A percentile compares a stretch with the other conserved stretches of the same genome.
Evolutionary conservation across 805 yeast species (phyloP).

Genomic region (Schwanniomyces pseudopolymorphus): DNA sequence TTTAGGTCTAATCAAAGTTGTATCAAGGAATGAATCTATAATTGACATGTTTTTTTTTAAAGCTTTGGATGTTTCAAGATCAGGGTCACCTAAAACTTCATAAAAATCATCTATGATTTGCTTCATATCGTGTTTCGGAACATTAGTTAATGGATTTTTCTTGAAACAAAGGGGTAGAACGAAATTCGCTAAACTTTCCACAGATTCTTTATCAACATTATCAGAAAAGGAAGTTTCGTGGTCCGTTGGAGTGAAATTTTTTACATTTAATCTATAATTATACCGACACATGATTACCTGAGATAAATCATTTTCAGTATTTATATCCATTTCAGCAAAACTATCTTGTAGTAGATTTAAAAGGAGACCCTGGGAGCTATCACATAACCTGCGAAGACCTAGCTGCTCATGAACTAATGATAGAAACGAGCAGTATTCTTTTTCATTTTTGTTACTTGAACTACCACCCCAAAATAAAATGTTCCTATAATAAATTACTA

Average conservation of each 20-base stretch:
- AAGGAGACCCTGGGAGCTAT: slow-evolving; percentile 59
- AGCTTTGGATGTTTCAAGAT: slow-evolving; percentile 37
- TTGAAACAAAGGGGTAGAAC: slow-evolving; percentile 56
- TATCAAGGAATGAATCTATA: slow-evolving; percentile 48
- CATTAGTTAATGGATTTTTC: slow-evolving; percentile 57
- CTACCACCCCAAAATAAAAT: slow-evolving; percentile 1
- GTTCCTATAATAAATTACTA: slow-evolving; percentile 36
- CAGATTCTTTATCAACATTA: slow-evolving; percentile 25
- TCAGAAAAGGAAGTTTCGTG: slow-evolving; percentile 48
- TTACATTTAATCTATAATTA: slow-evolving; percentile 62
- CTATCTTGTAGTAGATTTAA: slow-evolving; percentile 58
- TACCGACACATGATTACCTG: slow-evolving; percentile 80
- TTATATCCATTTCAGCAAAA: slow-evolving; percentile 43
- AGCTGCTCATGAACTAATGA: slow-evolving; percentile 69
- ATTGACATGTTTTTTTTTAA: slow-evolving; percentile 47
- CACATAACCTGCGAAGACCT: slow-evolving; percentile 71
- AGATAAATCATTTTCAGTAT: slow-evolving; percentile 63
- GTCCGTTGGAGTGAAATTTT: slow-evolving; percentile 60
- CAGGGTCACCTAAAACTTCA: slow-evolving; percentile 71
- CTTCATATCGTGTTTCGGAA: slow-evolving; percentile 71
- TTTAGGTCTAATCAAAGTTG: slow-evolving; percentile 41
- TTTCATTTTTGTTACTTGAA: slow-evolving; percentile 7
- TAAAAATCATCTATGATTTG: slow-evolving; percentile 67
- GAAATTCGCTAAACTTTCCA: slow-evolving; percentile 43
- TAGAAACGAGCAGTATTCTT: slow-evolving; percentile 44